Conservation (phyloP, 208 protist species). For the Wallacemonas rigidus region DNA sequence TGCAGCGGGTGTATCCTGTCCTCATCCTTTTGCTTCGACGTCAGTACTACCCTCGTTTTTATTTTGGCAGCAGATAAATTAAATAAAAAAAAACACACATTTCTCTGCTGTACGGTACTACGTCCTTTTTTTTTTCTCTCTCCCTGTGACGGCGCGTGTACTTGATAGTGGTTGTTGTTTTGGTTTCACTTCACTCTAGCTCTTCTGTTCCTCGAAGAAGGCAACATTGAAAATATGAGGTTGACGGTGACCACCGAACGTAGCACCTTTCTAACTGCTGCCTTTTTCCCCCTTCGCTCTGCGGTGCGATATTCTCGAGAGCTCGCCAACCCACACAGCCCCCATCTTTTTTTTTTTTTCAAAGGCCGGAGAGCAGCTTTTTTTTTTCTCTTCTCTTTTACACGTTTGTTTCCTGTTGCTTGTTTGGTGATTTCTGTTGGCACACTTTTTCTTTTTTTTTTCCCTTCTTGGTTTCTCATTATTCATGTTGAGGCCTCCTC, state of each 20-base stretch:
- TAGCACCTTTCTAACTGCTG: neutral
- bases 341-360: slow-evolving; percentile 1
- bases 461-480: slow-evolving; percentile 10
- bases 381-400: slow-evolving; percentile 13
- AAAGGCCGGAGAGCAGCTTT: slow-evolving; percentile 2
- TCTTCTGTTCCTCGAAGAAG: slow-evolving; percentile 2
- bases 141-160: neutral
- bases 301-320: neutral
- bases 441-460: slow-evolving; percentile 14
- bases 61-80: too few species aligned
- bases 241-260: neutral
- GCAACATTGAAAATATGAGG: neutral
- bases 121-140: slow-evolving; percentile 4
- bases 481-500: neutral
- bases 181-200: slow-evolving; percentile 10
- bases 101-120: neutral
- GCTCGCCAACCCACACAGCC: too few species aligned
- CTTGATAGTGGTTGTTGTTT: neutral
- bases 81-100: slow-evolving; percentile 7
- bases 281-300: slow-evolving; percentile 11
- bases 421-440: neutral
- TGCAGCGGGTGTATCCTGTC: too few species aligned
- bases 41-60: too few species aligned
- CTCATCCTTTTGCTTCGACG: too few species aligned
- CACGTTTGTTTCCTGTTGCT: neutral